These are phyloP conservation scores for Posidonia oceanica DNA, from an alignment of 116 monocot genomes.

Conservation along the genomic window DNA sequence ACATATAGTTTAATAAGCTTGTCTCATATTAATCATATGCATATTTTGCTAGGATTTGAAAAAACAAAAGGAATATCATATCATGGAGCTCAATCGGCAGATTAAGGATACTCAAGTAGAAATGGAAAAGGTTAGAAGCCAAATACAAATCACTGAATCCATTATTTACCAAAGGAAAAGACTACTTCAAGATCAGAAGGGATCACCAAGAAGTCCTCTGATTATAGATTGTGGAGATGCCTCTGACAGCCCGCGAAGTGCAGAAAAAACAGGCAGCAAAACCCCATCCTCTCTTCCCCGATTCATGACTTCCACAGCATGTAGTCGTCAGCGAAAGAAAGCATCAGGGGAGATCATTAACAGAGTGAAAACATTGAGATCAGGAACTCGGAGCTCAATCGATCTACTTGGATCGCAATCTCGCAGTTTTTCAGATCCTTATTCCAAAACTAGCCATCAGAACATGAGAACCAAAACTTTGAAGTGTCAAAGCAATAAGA, in stretches of 20 bases:
- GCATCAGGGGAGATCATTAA: conserved; percentile 11
- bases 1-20: neutral
- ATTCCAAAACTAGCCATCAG: conserved; percentile 10
- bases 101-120: conserved; percentile 39
- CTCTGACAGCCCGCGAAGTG: conserved; percentile 15
- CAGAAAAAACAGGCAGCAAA: conserved; percentile 13
- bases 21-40: neutral
- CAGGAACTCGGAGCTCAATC: conserved; percentile 10
- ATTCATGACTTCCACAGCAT: conserved; percentile 74
- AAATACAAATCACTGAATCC: conserved; percentile 28
- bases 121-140: conserved; percentile 28
- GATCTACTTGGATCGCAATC: conserved; percentile 41
- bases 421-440: conserved; percentile 14
- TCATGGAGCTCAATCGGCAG: conserved; percentile 30
- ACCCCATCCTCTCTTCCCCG: conserved; percentile 25
- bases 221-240: conserved; percentile 24
- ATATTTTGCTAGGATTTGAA: conserved; percentile 34
- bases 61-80: conserved; percentile 28
- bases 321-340: conserved; percentile 45
- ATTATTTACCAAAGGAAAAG: conserved; percentile 25
- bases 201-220: conserved; percentile 65
- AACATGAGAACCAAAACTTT: conserved; percentile 8
- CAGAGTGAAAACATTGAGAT: conserved; percentile 18
- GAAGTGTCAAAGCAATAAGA: conserved; percentile 15
- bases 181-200: conserved; percentile 26